phyloP scores from a whole-genome alignment of 352 stramenopile genomes.

The Plasmopara viticola region DNA sequence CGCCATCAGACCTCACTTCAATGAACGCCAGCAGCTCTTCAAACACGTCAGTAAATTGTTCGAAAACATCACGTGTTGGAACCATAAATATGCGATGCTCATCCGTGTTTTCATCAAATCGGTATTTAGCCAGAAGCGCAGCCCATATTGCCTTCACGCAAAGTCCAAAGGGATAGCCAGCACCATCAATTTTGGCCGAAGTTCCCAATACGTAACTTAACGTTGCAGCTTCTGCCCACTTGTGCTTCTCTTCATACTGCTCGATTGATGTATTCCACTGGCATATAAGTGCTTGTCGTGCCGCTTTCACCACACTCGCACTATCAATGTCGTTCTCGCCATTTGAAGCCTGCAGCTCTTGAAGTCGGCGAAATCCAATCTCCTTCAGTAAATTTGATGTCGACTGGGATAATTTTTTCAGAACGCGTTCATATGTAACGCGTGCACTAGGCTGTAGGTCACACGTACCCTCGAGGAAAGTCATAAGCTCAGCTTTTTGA shows the following conservation, averaged over 20 bases:
- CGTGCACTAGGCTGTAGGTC: not conserved
- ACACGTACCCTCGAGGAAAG: conserved; percentile 10
- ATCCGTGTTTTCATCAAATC: conserved; percentile 4
- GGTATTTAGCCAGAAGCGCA: conserved; percentile 17
- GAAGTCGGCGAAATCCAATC: conserved; percentile 19
- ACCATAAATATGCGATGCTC: conserved; percentile 20
- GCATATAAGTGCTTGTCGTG: conserved; percentile 18
- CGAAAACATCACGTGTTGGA: conserved; percentile 19
- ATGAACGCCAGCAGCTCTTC: conserved; percentile 28
- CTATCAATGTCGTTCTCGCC: conserved; percentile 6
- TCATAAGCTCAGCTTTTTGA: conserved; percentile 11
- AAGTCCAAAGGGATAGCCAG: conserved; percentile 39
- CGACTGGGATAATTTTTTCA: conserved; percentile 25
- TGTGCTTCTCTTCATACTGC: conserved; percentile 18
- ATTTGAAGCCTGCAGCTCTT: conserved; percentile 13
- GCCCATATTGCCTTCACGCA: conserved; percentile 45
- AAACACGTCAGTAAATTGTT: conserved; percentile 30
- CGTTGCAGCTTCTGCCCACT: conserved; percentile 40
- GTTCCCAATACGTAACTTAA: conserved; percentile 29
- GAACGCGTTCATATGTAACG: conserved; percentile 17
- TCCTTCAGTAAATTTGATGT: conserved; percentile 31
- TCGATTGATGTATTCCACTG: conserved; percentile 23
- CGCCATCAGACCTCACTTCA: conserved; percentile 10
- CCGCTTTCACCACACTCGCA: not conserved
- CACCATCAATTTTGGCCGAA: conserved; percentile 1